Percentiles rank a stretch among this genome's conserved stretches.
Evolutionary conservation across 208 protist species (phyloP).

Genomic region (Wallacemonas sp.): DNA sequence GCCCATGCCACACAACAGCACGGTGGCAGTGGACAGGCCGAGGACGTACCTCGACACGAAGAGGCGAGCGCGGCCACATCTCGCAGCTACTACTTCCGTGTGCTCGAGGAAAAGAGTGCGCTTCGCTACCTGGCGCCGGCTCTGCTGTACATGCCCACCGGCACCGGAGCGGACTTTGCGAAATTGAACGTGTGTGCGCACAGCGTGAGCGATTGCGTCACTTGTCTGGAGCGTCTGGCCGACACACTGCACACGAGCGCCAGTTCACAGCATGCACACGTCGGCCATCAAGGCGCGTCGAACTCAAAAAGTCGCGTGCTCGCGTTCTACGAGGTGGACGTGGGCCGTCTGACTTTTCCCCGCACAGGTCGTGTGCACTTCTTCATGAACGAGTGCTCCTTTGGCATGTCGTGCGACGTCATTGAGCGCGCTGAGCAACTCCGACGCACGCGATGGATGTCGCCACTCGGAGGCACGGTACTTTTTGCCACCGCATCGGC

Average conservation of each 20-base stretch:
- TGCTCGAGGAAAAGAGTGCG: slow-evolving; percentile 50
- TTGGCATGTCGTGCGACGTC: slow-evolving; percentile 83
- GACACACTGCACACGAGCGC: background rate
- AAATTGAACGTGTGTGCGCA: slow-evolving; percentile 59
- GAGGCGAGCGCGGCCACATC: background rate
- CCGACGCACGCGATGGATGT: slow-evolving; percentile 37
- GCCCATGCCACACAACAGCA: background rate
- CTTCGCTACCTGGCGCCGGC: slow-evolving; percentile 64
- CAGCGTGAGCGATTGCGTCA: slow-evolving; percentile 42
- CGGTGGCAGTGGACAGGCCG: no score
- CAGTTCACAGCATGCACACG: background rate
- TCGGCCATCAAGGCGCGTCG: no score
- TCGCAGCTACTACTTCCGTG: slow-evolving; percentile 33
- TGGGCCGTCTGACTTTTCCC: slow-evolving; percentile 78
- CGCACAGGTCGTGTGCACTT: slow-evolving; percentile 49
- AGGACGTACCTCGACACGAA: background rate
- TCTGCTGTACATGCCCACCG: slow-evolving; percentile 63
- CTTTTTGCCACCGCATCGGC: slow-evolving; percentile 64
- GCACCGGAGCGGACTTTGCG: slow-evolving; percentile 82
- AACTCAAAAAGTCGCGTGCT: no score
- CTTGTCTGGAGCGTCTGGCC: slow-evolving; percentile 12
- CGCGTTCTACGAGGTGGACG: slow-evolving; percentile 50
- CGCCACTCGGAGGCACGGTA: slow-evolving; percentile 40
- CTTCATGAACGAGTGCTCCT: slow-evolving; percentile 87
- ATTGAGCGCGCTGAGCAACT: slow-evolving; percentile 61